phyloP scores from a whole-genome alignment of 1,139 yeast species.

The Magnusiomyces sp. region DNA sequence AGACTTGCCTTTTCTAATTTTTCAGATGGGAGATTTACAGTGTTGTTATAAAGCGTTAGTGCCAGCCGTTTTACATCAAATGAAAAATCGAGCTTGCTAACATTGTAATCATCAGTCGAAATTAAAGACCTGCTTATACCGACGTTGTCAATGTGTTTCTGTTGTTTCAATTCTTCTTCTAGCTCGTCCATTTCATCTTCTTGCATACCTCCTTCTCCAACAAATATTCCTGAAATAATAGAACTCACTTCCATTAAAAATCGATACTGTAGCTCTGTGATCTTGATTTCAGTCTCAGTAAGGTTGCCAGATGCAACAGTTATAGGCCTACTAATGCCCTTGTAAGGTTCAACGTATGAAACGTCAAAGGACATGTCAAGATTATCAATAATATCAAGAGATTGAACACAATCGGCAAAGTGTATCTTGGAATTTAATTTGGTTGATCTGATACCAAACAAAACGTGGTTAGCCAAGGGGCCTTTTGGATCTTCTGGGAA shows the following conservation, averaged over 20 bases:
- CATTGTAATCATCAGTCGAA: slow-evolving; percentile 2
- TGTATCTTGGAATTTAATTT: slow-evolving; percentile 54
- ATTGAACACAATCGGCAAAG: slow-evolving; percentile 42
- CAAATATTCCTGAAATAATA: slow-evolving; percentile 51
- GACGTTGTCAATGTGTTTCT: slow-evolving; percentile 19
- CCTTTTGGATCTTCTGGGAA: slow-evolving; percentile 22
- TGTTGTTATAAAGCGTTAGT: slow-evolving; percentile 54
- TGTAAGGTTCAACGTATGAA: slow-evolving; percentile 40
- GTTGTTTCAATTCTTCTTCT: slow-evolving; percentile 25
- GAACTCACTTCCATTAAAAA: slow-evolving; percentile 50
- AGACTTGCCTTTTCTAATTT: slow-evolving; percentile 38
- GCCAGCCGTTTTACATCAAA: slow-evolving; percentile 59
- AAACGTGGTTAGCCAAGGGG: slow-evolving; percentile 38
- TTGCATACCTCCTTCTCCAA: slow-evolving; percentile 37
- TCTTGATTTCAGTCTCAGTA: slow-evolving; percentile 54
- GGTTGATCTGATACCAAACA: slow-evolving; percentile 69
- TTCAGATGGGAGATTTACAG: slow-evolving; percentile 34
- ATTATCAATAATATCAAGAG: slow-evolving; percentile 57
- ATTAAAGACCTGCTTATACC: background rate
- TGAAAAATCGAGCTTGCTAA: slow-evolving; percentile 12
- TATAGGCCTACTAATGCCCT: slow-evolving; percentile 39
- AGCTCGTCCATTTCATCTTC: slow-evolving; percentile 55
- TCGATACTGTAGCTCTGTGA: slow-evolving; percentile 72
- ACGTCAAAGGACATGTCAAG: slow-evolving; percentile 59
- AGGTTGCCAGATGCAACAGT: slow-evolving; percentile 51